Base-by-base conservation (phyloP, 2,329 filamentous ascomycete species). In the Aspergillus viridinutans region DNA sequence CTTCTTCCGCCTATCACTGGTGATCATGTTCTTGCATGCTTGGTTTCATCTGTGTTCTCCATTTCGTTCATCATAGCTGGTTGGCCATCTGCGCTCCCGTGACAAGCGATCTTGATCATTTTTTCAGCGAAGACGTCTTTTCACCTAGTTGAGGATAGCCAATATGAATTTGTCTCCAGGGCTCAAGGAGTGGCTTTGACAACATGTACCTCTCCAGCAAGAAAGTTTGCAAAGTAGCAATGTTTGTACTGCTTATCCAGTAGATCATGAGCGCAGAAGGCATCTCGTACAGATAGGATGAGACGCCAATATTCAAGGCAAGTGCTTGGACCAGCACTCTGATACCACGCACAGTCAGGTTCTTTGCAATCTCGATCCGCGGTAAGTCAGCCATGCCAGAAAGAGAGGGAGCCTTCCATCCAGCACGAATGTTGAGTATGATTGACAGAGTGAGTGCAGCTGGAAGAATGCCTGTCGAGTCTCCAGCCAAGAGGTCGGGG, bases 401-500 rank as follows among this genome's bases (percentile, higher is more conserved):
- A 3, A 64, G 42, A 5, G 63, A 42, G 17, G 56, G 50, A 2
- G 55, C 58, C 48, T 68, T 69, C 69, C 69, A 73, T 6, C 72
- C 72, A 20, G 28, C 45, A 14, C 58, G 66, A 40, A 84, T 68
- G 59, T 82, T 83, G 7, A 76, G 59, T 17, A 84, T 68, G 56
- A 85, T 79, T 4, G 78, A 72, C 0, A 69, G 74, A 0, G 78
- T 79, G 23, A 84, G 72, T 3, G 79, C 56, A 43, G 78, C 73
- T 0, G 83, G 82, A 1, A 86, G 72, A 2, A 75, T 61, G 2
- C 79, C 70, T 2, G 76, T 77, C 0, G 83, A 76, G 62, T 87
- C 85, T 8, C 81, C 72, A 0, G 76, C 64, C 4, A 83, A 71
- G 14, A 88, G 76, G 65, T 87, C 77, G 1, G 79, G 76, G 55